These are phyloP conservation scores for Blastocystis sp. DNA, from an alignment of 352 stramenopile species.

Conservation along the genomic window DNA sequence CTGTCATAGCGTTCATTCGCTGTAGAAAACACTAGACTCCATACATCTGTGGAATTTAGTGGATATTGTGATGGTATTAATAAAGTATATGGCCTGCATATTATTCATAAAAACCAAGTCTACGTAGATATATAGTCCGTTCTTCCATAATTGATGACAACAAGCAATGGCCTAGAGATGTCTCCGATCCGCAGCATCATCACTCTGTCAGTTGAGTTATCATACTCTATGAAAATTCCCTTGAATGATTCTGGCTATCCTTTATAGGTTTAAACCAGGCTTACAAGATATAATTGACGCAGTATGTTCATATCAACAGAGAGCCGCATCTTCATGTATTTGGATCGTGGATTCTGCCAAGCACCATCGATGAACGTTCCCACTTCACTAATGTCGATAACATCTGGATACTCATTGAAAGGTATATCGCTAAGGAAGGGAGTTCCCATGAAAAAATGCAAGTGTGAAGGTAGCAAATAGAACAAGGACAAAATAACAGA, in stretches of 20 bases:
- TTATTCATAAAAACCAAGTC: neutral
- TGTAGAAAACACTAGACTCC: neutral
- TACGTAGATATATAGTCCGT: neutral
- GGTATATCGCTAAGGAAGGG: conserved; percentile 10
- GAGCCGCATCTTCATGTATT: neutral
- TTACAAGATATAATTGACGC: neutral
- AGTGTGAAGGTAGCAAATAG: conserved; percentile 5
- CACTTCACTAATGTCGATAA: neutral
- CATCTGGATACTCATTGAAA: neutral
- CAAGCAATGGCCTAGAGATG: neutral
- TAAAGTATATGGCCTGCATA: neutral
- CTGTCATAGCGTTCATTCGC: neutral
- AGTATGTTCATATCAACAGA: neutral
- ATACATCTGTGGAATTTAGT: neutral
- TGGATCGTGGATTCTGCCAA: neutral
- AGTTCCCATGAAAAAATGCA: conserved; percentile 54
- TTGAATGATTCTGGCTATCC: neutral
- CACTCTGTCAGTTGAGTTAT: neutral
- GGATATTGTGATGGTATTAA: neutral
- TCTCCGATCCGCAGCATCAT: neutral
- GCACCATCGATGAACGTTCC: neutral
- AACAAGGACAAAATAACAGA: neutral
- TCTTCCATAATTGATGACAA: conserved; percentile 34
- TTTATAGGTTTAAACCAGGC: neutral
- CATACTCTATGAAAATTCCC: neutral